A percentile compares a stretch with the other conserved stretches of the same genome.
phyloP scores from a whole-genome alignment of 2,329 filamentous ascomycete species.

The Periconia sp. region DNA sequence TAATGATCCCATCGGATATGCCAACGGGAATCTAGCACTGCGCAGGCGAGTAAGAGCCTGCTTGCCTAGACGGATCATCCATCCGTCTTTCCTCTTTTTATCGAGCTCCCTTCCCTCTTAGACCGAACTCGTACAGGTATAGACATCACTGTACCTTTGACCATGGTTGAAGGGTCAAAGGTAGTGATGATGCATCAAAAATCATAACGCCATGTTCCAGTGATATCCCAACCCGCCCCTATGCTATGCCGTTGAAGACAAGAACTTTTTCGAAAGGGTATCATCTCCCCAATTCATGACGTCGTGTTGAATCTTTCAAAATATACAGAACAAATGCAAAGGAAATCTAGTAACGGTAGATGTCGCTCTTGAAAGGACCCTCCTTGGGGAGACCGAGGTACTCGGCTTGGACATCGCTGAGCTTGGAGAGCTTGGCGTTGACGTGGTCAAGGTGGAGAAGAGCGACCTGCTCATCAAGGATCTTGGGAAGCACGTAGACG shows the following conservation, averaged over 20 bases:
- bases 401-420: constrained; percentile 85
- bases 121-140: constrained; percentile 28
- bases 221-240: constrained; percentile 31
- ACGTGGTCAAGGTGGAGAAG: constrained; percentile 89
- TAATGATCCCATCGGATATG: constrained; percentile 12
- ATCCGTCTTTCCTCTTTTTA: neutral
- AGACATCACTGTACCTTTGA: constrained; percentile 32
- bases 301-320: constrained; percentile 56
- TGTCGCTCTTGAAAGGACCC: constrained; percentile 95
- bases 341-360: constrained; percentile 60
- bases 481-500: constrained; percentile 98
- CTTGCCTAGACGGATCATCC: neutral
- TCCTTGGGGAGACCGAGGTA: constrained; percentile 85
- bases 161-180: constrained; percentile 43
- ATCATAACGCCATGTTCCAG: constrained; percentile 36
- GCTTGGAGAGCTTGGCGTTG: constrained; percentile 89
- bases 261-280: constrained; percentile 53
- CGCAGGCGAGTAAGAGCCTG: constrained; percentile 8
- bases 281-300: constrained; percentile 59
- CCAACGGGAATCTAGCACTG: constrained; percentile 21
- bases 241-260: constrained; percentile 64
- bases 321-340: constrained; percentile 17
- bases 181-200: constrained; percentile 34
- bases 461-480: constrained; percentile 98
- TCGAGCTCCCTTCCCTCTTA: constrained; percentile 13